These are phyloP conservation scores for Niveomyces coronatus DNA, from an alignment of 2,329 filamentous ascomycete species.

Conservation along the genomic window DNA sequence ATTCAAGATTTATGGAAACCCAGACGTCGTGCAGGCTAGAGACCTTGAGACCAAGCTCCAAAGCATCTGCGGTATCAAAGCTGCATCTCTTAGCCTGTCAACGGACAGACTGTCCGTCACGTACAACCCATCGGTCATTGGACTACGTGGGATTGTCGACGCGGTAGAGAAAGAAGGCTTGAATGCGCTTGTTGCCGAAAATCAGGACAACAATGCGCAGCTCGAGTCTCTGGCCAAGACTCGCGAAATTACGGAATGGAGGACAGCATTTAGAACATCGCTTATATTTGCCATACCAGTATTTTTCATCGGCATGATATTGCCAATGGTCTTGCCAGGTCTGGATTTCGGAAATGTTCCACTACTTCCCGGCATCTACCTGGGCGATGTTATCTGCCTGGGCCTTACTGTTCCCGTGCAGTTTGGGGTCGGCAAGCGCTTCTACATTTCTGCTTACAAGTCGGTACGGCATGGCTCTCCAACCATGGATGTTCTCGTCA, in stretches of 20 bases:
- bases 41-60: conserved; percentile 59
- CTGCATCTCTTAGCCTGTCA: conserved; percentile 63
- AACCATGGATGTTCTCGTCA: conserved; percentile 95
- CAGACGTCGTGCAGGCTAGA: conserved; percentile 60
- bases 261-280: conserved; percentile 66
- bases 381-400: conserved; percentile 81
- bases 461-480: conserved; percentile 83
- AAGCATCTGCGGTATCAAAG: conserved; percentile 58
- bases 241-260: conserved; percentile 91
- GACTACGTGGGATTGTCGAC: conserved; percentile 75
- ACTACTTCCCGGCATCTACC: conserved; percentile 65
- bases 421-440: conserved; percentile 90
- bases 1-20: conserved; percentile 75
- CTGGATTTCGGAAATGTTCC: conserved; percentile 67
- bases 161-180: conserved; percentile 71
- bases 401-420: conserved; percentile 83
- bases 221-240: conserved; percentile 94
- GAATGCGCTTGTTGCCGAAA: conserved; percentile 82
- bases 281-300: conserved; percentile 79
- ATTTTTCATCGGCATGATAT: conserved; percentile 83
- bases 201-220: conserved; percentile 93
- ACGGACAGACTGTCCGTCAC: conserved; percentile 64
- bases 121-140: conserved; percentile 61
- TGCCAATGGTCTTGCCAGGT: conserved; percentile 72
- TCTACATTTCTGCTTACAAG: conserved; percentile 89